Conservation (phyloP, 2,329 filamentous ascomycete genomes). For the Amauroascus niger region DNA sequence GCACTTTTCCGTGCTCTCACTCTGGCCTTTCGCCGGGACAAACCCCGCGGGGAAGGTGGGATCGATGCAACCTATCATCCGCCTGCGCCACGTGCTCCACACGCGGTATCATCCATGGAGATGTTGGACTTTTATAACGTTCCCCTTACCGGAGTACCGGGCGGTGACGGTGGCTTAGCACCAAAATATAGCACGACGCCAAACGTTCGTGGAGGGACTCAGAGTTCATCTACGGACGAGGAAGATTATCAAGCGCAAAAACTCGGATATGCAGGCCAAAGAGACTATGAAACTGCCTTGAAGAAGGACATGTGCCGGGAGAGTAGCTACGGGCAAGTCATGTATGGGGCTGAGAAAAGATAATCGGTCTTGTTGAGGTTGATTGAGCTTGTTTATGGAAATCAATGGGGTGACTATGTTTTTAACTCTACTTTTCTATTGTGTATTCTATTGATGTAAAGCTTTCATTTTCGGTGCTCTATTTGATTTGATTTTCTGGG, state of each 20-base stretch:
- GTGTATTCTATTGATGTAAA: background rate
- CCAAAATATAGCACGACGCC: slow-evolving; percentile 21
- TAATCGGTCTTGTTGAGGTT: background rate
- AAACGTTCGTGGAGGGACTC: slow-evolving; percentile 7
- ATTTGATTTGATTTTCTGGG: background rate
- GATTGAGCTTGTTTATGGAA: no score
- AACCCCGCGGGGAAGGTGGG: slow-evolving; percentile 53
- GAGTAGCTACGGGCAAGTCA: slow-evolving; percentile 29
- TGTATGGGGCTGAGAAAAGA: slow-evolving; percentile 30
- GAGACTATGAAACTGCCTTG: slow-evolving; percentile 26
- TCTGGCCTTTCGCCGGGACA: slow-evolving; percentile 51
- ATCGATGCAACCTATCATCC: slow-evolving; percentile 23
- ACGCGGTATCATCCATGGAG: slow-evolving; percentile 15
- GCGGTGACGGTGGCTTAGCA: slow-evolving; percentile 16
- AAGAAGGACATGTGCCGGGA: slow-evolving; percentile 22
- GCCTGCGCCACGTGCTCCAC: slow-evolving; percentile 5
- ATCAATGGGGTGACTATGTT: background rate
- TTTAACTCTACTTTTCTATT: slow-evolving; percentile 7
- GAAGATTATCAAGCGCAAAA: slow-evolving; percentile 34
- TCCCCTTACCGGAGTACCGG: slow-evolving; percentile 28
- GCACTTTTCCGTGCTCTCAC: slow-evolving; percentile 59
- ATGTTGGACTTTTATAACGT: slow-evolving; percentile 30
- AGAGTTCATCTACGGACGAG: slow-evolving; percentile 5
- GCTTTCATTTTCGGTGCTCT: background rate
- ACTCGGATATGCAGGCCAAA: slow-evolving; percentile 35